Evolutionary conservation across 1,284 basidiomycete genomes (phyloP).

Genomic region (Apiotrichum montevideense): DNA sequence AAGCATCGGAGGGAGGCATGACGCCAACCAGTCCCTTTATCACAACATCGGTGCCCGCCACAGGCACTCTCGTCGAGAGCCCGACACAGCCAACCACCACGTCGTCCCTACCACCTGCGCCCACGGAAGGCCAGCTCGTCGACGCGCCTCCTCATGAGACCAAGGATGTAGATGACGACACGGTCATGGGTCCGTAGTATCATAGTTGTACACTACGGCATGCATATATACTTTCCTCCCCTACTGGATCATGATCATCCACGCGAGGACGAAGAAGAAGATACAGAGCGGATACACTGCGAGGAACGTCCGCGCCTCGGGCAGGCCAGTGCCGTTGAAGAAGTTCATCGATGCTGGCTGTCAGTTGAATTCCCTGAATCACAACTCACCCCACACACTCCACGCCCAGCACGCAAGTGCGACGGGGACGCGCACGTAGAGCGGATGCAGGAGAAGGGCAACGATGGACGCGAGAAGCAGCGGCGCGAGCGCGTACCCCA

Average conservation of each 20-base stretch:
- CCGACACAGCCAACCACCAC: too few relatives aligned
- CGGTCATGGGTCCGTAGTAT: background rate
- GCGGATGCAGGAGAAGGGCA: conserved; percentile 72
- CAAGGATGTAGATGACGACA: background rate
- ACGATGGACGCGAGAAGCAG: conserved; percentile 81
- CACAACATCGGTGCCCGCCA: too few relatives aligned
- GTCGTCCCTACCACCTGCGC: too few relatives aligned
- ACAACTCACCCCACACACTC: conserved; percentile 81
- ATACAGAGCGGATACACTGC: conserved; percentile 83
- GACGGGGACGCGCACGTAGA: conserved; percentile 78
- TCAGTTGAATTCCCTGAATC: background rate
- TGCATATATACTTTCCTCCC: background rate
- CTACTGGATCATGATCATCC: conserved; percentile 89
- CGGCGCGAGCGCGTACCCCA: conserved; percentile 85
- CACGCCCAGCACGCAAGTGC: conserved; percentile 81
- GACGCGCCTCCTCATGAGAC: too few relatives aligned
- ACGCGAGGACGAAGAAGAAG: conserved; percentile 60
- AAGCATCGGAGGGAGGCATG: too few relatives aligned
- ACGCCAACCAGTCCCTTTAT: too few relatives aligned
- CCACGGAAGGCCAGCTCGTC: too few relatives aligned
- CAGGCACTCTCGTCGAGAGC: too few relatives aligned
- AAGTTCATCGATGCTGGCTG: conserved; percentile 80
- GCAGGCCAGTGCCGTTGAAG: conserved; percentile 84
- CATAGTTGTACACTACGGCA: too few relatives aligned
- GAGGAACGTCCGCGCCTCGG: conserved; percentile 74